A percentile compares a stretch with the other conserved stretches of the same genome.
phyloP scores from a whole-genome alignment of 345 rosid species.

The Salix arbutifolia region DNA sequence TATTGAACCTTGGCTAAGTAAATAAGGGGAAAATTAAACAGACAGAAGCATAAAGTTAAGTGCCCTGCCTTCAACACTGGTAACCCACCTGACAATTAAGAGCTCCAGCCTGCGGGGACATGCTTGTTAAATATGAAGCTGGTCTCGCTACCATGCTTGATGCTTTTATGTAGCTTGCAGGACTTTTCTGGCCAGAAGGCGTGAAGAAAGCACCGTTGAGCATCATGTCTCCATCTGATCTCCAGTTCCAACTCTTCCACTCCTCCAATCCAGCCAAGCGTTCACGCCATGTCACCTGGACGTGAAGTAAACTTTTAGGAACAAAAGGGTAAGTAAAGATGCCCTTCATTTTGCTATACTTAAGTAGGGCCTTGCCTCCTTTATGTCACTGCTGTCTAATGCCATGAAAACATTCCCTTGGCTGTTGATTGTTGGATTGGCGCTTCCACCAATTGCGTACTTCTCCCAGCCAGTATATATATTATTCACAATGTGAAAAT shows the following conservation, averaged over 20 bases:
- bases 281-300: constrained; percentile 16
- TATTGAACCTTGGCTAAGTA: background rate
- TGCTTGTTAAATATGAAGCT: constrained; percentile 9
- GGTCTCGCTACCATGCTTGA: constrained; percentile 24
- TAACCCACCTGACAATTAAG: constrained; percentile 6
- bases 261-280: background rate
- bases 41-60: background rate
- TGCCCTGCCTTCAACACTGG: background rate
- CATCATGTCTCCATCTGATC: constrained; percentile 21
- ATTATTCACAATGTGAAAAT: constrained; percentile 22
- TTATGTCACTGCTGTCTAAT: background rate
- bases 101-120: constrained; percentile 10
- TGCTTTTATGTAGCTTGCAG: constrained; percentile 19
- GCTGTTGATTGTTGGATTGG: constrained; percentile 19
- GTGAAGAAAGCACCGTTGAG: constrained; percentile 17
- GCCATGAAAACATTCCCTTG: constrained; percentile 20
- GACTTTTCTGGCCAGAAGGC: constrained; percentile 10
- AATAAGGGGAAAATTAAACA: background rate
- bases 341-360: too few relatives aligned
- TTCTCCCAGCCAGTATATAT: constrained; percentile 15
- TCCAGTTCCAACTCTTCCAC: constrained; percentile 22
- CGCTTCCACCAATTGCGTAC: constrained; percentile 18
- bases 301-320: background rate
- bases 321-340: background rate
- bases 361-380: background rate